Evolutionary conservation across 2,329 filamentous ascomycete genomes (phyloP).

Genomic region (Aurifilum marmelostoma): DNA sequence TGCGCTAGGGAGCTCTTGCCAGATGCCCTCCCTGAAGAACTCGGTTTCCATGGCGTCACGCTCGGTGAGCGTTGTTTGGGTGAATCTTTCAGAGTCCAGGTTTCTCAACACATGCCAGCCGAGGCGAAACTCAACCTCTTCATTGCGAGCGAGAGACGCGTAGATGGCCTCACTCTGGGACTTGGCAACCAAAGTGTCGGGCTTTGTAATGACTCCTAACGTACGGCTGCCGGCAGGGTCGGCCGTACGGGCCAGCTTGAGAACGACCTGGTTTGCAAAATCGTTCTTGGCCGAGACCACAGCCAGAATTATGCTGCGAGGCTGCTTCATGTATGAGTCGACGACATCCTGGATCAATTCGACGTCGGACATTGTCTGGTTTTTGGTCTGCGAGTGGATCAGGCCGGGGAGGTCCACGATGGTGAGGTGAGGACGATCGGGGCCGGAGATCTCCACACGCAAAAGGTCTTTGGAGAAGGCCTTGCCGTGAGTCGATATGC

Average conservation of each 20-base stretch:
- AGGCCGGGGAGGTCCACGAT: constrained; percentile 57
- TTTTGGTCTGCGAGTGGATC: constrained; percentile 39
- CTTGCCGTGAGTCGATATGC: constrained; percentile 39
- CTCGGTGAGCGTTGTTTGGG: constrained; percentile 27
- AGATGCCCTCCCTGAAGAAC: constrained; percentile 36
- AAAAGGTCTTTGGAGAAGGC: constrained; percentile 46
- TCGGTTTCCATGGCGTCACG: constrained; percentile 29
- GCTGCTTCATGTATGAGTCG: constrained; percentile 55
- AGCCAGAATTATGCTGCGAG: constrained; percentile 58
- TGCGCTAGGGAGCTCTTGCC: constrained; percentile 40
- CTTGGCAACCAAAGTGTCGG: constrained; percentile 39
- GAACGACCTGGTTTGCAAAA: constrained; percentile 57
- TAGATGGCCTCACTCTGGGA: constrained; percentile 37
- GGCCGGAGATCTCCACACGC: constrained; percentile 46
- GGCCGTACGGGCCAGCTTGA: constrained; percentile 39
- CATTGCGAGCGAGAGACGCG: constrained; percentile 37
- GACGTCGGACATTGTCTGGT: constrained; percentile 40
- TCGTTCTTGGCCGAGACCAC: constrained; percentile 55
- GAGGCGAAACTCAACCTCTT: constrained; percentile 39
- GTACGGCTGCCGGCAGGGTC: constrained; percentile 43
- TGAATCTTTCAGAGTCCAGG: constrained; percentile 35
- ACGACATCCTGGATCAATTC: constrained; percentile 45
- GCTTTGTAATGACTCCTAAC: constrained; percentile 54
- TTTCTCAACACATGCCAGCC: constrained; percentile 47
- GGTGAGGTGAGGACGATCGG: constrained; percentile 51